Percentiles rank a stretch among this genome's conserved stretches.
Evolutionary conservation across 1,284 basidiomycete genomes (phyloP).

Genomic region (Cronartium quercuum): DNA sequence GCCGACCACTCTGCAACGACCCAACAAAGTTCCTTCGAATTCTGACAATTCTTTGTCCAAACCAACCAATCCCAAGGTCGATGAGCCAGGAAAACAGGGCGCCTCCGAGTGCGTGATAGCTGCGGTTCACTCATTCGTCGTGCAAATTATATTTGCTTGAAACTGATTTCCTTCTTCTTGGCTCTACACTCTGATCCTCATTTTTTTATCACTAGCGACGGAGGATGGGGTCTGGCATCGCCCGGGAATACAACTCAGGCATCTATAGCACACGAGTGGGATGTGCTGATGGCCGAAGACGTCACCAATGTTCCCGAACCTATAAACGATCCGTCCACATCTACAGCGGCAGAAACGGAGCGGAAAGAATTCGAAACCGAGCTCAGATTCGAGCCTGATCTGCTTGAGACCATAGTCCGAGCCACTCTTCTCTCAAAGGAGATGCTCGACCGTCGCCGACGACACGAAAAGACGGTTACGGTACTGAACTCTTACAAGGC

Average conservation of each 20-base stretch:
- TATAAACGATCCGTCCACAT: not conserved
- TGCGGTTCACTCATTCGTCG: too few relatives aligned
- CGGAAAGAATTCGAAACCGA: not conserved
- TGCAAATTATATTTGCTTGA: not conserved
- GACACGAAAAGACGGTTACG: not conserved
- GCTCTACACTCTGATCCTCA: not conserved
- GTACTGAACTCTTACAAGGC: not conserved
- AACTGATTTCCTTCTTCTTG: not conserved
- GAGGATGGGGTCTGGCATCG: not conserved
- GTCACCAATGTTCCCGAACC: not conserved
- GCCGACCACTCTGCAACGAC: not conserved
- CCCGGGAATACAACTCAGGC: too few relatives aligned
- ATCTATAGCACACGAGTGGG: too few relatives aligned
- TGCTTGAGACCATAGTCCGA: not conserved
- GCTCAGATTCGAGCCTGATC: not conserved
- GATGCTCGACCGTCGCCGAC: not conserved
- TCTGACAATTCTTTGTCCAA: not conserved
- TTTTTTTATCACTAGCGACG: not conserved
- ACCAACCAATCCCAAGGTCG: not conserved
- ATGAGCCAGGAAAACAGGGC: not conserved
- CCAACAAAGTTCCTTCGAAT: not conserved
- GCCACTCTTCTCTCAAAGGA: not conserved
- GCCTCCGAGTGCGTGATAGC: not conserved
- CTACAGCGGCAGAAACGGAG: not conserved
- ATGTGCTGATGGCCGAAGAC: too few relatives aligned